Evolutionary conservation across 2,329 filamentous ascomycete species (phyloP).

Genomic region (Geosmithia morbida): DNA sequence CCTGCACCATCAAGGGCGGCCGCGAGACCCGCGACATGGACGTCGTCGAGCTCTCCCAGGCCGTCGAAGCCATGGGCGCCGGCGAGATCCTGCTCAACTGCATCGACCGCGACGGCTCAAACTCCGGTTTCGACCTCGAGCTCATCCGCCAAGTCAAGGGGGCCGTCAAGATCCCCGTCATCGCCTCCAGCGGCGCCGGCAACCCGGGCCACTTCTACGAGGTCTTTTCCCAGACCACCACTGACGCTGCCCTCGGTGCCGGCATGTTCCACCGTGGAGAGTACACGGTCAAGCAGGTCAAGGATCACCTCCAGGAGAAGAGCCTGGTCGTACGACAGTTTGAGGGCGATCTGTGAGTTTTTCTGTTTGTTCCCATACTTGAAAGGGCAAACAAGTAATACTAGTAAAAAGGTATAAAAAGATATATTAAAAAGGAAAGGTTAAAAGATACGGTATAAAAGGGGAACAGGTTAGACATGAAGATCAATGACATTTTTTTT

Average conservation of each 20-base stretch:
- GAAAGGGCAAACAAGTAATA: no score
- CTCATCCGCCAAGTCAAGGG: constrained; percentile 77
- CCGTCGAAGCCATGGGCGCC: constrained; percentile 89
- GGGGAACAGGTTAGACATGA: no score
- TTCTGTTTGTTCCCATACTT: no score
- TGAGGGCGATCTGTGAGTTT: constrained; percentile 36
- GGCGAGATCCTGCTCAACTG: constrained; percentile 94
- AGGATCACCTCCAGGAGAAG: constrained; percentile 59
- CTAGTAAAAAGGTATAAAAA: no score
- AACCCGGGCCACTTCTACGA: constrained; percentile 78
- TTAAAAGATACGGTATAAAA: constrained; percentile 3
- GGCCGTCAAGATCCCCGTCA: constrained; percentile 83
- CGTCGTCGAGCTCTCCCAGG: constrained; percentile 72
- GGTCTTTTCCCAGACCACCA: constrained; percentile 72
- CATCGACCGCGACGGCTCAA: constrained; percentile 93
- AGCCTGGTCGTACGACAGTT: constrained; percentile 69
- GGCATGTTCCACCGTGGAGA: constrained; percentile 97
- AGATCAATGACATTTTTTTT: no score
- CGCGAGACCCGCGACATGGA: constrained; percentile 90
- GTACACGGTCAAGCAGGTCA: constrained; percentile 89
- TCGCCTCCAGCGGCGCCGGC: constrained; percentile 86
- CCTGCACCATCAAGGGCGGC: constrained; percentile 91
- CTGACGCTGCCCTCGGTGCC: constrained; percentile 86
- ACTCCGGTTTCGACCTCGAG: constrained; percentile 88
- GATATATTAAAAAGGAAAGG: no score